A percentile compares a stretch with the other conserved stretches of the same genome.
These are phyloP conservation scores for Malassezia sp. DNA, from an alignment of 1,284 basidiomycete genomes.

Conservation along the genomic window DNA sequence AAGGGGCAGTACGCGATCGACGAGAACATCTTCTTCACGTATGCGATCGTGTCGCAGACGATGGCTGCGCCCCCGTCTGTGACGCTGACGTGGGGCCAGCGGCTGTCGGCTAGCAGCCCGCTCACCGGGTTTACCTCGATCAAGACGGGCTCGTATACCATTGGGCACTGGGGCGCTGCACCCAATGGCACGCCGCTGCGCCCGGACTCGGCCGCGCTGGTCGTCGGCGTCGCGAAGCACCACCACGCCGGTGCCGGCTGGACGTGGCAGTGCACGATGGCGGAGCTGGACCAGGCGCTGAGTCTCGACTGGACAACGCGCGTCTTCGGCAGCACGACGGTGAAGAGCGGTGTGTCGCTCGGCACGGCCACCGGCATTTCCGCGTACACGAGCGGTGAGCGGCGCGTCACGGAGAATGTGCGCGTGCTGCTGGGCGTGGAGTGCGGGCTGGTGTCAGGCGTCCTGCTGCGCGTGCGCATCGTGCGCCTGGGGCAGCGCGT, in stretches of 20 bases:
- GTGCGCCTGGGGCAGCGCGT: constrained; percentile 54
- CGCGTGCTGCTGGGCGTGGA: constrained; percentile 42
- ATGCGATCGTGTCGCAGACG: constrained; percentile 34
- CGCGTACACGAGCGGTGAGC: constrained; percentile 39
- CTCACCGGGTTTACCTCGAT: constrained; percentile 41
- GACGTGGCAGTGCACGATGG: constrained; percentile 28
- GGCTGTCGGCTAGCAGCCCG: constrained; percentile 34
- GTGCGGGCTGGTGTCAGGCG: constrained; percentile 33
- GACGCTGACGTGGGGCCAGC: constrained; percentile 49
- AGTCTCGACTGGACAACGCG: constrained; percentile 48
- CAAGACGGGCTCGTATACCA: constrained; percentile 48
- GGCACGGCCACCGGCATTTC: constrained; percentile 37
- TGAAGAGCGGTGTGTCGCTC: constrained; percentile 48
- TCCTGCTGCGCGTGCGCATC: constrained; percentile 45
- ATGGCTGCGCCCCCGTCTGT: constrained; percentile 46
- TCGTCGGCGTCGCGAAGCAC: constrained; percentile 34
- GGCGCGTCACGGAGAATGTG: constrained; percentile 46
- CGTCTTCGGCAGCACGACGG: constrained; percentile 48
- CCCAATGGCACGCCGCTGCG: constrained; percentile 13
- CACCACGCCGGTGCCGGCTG: constrained; percentile 25
- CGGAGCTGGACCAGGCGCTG: constrained; percentile 25
- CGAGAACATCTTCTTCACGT: constrained; percentile 47
- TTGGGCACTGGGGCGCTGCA: constrained; percentile 48
- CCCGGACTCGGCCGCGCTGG: constrained; percentile 25
- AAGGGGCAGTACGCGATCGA: constrained; percentile 49